Base-by-base conservation (phyloP, 495 filamentous ascomycete species). In the Barbatosphaeria neglecta region DNA sequence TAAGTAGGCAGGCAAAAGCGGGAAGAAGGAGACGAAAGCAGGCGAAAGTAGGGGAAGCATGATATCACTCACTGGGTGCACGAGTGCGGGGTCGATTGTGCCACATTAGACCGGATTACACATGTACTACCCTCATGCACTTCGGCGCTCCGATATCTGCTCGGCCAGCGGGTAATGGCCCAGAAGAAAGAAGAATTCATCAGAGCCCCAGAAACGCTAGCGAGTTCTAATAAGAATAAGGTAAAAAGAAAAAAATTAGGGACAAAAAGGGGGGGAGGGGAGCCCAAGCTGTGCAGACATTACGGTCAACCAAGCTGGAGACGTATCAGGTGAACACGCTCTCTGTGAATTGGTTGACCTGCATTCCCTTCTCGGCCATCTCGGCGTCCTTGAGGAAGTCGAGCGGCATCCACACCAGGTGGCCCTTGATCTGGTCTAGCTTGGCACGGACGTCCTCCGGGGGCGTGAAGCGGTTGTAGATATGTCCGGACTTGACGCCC, bases 381-480 rank as follows among this genome's bases (percentile, higher is more conserved):
- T 83, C 73, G 0, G 83, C 90, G 52, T 95, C 84, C 49, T 72
- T 67, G 56, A 96, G 62, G 56, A 94, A 97, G 35, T 90, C 78
- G 52, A 96, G 56, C 41, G 88, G 90, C 83, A 95, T 87, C 90
- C 90, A 96, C 0, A 98, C 89, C 22, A 98, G 61, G 70, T 96
- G 92, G 0, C 90, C 92, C 61, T 78, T 83, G 58, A 96, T 78
- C 51, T 76, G 65, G 56, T 87, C 82, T 25, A 98, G 68, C 62
- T 87, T 86, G 57, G 73, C 52, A 19, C 84, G 73, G 13, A 93
- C 79, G 39, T 90, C 81, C 19, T 76, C 61, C 0, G 74, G 72
- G 0, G 85, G 80, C 51, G 82, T 72, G 65, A 79, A 86, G 10
- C 74, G 75, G 56, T 90, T 84, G 57, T 83, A 92, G 46, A 96